Percentiles rank a stretch among this genome's conserved stretches.
These are phyloP conservation scores for Sugiyamaella marilandica DNA, from an alignment of 805 yeast genomes.

Conservation along the genomic window DNA sequence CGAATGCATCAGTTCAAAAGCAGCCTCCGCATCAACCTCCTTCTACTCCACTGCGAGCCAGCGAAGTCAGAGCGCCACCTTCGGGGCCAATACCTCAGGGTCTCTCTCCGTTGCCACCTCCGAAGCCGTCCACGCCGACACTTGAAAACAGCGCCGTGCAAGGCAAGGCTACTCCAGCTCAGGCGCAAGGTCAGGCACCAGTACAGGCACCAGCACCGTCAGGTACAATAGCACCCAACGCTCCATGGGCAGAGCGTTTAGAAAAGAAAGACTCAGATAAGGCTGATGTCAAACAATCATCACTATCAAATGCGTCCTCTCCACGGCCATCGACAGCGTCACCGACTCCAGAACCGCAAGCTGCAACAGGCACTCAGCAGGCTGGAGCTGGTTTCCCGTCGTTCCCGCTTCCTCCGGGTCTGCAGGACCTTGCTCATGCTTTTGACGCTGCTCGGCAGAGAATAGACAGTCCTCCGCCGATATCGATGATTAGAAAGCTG, in stretches of 20 bases:
- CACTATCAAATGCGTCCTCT: conserved; percentile 5
- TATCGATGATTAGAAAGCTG: conserved; percentile 49
- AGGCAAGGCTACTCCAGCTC: background rate
- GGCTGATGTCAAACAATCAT: background rate
- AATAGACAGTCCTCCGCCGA: conserved; percentile 48
- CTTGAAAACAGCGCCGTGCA: background rate
- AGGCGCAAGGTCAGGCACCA: background rate
- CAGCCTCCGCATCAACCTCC: conserved; percentile 6
- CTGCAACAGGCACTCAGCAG: conserved; percentile 18
- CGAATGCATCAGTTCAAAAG: conserved; percentile 7
- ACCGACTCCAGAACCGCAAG: conserved; percentile 19
- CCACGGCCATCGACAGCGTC: conserved; percentile 15
- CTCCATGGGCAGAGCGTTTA: conserved; percentile 24
- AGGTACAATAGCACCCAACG: conserved; percentile 13
- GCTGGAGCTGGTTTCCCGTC: conserved; percentile 8
- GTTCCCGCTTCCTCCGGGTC: conserved; percentile 36
- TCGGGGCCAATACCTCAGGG: conserved; percentile 15
- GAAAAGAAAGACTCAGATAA: conserved; percentile 3
- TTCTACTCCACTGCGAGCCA: background rate
- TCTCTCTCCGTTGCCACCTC: conserved; percentile 24
- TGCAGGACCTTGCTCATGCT: conserved; percentile 36
- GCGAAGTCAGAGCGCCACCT: background rate
- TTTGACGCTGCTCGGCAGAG: conserved; percentile 41
- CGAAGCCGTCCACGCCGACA: conserved; percentile 5
- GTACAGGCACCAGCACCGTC: background rate